phyloP scores from a whole-genome alignment of 805 yeast genomes.

The Myxozyma kluyveri region DNA sequence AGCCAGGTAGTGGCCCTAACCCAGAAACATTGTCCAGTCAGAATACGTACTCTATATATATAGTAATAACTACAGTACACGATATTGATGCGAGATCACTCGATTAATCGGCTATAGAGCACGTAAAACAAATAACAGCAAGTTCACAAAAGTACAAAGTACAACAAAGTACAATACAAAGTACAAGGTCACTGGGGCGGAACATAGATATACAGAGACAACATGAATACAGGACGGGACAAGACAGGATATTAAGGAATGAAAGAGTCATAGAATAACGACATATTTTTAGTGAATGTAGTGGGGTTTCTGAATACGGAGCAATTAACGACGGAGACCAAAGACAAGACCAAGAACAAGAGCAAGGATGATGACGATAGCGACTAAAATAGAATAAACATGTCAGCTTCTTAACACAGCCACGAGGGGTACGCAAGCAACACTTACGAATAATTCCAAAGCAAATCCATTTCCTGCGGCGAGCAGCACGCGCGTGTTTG shows the following conservation, averaged over 20 bases:
- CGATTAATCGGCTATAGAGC: too few relatives aligned
- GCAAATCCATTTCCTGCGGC: constrained; percentile 89
- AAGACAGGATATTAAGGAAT: background rate
- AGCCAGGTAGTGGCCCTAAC: too few relatives aligned
- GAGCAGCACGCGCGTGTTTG: constrained; percentile 79
- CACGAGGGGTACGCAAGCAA: background rate
- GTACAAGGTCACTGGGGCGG: background rate
- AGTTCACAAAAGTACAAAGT: background rate
- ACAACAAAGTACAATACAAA: background rate
- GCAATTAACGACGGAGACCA: constrained; percentile 36
- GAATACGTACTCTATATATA: too few relatives aligned
- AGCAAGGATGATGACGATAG: constrained; percentile 50
- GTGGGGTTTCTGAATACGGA: background rate
- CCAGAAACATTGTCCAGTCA: too few relatives aligned
- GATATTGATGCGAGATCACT: too few relatives aligned
- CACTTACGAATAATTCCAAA: constrained; percentile 49
- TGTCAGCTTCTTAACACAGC: too few relatives aligned
- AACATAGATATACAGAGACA: background rate
- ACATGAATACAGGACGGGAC: background rate
- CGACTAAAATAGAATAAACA: constrained; percentile 6
- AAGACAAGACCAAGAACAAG: constrained; percentile 70
- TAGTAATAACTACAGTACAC: too few relatives aligned
- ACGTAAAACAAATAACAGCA: too few relatives aligned
- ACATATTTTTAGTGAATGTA: constrained; percentile 5
- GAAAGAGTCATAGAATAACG: background rate